These are phyloP conservation scores for Teratosphaeria gauchensis DNA, from an alignment of 2,329 filamentous ascomycete species.

Conservation along the genomic window DNA sequence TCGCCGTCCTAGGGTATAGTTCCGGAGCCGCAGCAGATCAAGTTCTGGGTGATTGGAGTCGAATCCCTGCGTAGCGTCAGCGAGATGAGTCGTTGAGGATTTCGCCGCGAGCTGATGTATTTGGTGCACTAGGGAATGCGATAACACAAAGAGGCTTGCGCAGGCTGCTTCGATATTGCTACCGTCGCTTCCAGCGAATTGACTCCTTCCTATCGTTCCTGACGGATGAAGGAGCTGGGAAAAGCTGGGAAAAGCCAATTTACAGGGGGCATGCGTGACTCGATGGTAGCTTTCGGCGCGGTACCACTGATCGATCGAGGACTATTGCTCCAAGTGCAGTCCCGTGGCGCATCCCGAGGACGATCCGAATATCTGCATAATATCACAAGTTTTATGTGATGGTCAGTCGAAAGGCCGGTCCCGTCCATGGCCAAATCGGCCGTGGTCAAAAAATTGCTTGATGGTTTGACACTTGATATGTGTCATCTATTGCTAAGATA, in stretches of 20 bases:
- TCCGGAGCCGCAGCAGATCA: slow-evolving; percentile 67
- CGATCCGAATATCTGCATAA: background rate
- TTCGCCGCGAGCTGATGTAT: background rate
- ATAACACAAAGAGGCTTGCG: too few species aligned
- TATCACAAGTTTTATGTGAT: background rate
- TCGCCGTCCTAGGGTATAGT: slow-evolving; percentile 62
- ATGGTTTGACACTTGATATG: background rate
- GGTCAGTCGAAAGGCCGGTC: background rate
- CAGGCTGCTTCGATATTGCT: too few species aligned
- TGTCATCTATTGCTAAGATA: background rate
- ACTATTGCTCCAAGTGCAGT: background rate
- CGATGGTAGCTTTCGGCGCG: background rate
- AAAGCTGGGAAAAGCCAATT: background rate
- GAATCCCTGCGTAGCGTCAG: slow-evolving; percentile 50
- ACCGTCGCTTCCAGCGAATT: background rate
- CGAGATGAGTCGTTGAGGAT: too few species aligned
- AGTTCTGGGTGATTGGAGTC: slow-evolving; percentile 67
- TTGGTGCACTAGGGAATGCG: background rate
- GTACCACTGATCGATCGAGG: background rate
- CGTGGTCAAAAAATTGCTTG: too few species aligned
- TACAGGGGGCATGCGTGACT: background rate
- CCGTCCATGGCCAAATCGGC: too few species aligned
- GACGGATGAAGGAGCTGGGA: background rate
- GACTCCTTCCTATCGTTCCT: background rate
- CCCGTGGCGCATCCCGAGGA: background rate